Evolutionary conservation across 768 basidiomycete species (phyloP), one percentile per base, ranked within the genome.

Genomic region (Pleurotus citrinopileatus): DNA sequence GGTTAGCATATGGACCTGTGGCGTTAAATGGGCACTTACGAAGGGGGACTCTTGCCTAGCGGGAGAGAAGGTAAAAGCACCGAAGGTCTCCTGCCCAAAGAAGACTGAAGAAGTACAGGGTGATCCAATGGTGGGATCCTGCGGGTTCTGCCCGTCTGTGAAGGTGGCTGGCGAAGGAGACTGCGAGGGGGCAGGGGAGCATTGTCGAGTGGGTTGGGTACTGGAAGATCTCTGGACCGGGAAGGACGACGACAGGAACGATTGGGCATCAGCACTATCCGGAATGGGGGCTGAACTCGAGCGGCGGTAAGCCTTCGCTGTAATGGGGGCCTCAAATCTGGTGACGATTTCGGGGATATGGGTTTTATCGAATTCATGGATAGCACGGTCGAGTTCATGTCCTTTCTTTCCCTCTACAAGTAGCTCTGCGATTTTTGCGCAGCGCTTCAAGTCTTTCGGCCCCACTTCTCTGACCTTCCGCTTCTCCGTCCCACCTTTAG

Each of bases 271-370:
- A 40, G 70, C 73, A 3, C 68, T 65, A 45, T 76, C 73, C 6
- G 74, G 71, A n/a, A 76, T 67, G 2, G 82, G 82, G 3, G 74
- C 79, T 42, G 86, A 87, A 19, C 38, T 40, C 9, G 84, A 86
- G 20, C 84, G 86, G 26, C 86, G 81, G 42, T 80, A 90, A 38
- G 79, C 73, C 52, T 80, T 77, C 15, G 82, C 86, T 1, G 87
- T 89, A 29, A 89, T 79, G 38, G 87, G 87, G 1, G 78, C 74
- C 65, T 89, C 86, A 63, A 89, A 89, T 52, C 86, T 77, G n/a
- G 86, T 87, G 36, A 86, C 74, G 61, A 89, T 71, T 65, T 83
- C 76, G 10, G 84, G 76, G 36, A 78, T 68, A 62, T 76, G 74
- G 59, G 75, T 62, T 61, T 75, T 70, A 61, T 79, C 76, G 61